phyloP scores from a whole-genome alignment of 2,329 filamentous ascomycete genomes.

The Zelopaecilomyces penicillatus region DNA sequence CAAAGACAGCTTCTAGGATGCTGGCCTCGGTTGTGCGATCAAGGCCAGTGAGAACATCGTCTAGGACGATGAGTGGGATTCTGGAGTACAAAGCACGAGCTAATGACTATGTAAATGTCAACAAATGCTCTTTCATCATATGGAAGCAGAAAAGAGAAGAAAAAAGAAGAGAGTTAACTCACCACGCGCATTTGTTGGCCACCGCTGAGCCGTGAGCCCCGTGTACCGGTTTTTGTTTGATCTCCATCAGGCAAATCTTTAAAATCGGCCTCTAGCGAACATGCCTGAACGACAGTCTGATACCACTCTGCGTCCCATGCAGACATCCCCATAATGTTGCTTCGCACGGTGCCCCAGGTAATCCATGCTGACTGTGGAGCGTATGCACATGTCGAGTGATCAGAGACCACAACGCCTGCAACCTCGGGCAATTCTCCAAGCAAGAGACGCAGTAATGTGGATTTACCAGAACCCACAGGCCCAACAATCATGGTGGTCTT shows the following conservation, averaged over 20 bases:
- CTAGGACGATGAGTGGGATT: constrained; percentile 27
- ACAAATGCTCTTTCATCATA: too few species aligned
- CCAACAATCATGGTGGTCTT: constrained; percentile 55
- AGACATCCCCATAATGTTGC: constrained; percentile 22
- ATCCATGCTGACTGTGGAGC: constrained; percentile 26
- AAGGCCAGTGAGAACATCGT: constrained; percentile 33
- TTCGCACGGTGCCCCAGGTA: constrained; percentile 19
- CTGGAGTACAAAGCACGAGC: constrained; percentile 34
- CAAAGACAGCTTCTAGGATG: constrained; percentile 33
- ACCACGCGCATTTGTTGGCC: constrained; percentile 26
- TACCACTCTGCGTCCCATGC: constrained; percentile 16
- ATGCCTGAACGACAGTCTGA: constrained; percentile 18
- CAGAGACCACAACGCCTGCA: not conserved
- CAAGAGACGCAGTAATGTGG: constrained; percentile 77
- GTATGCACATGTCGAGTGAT: constrained; percentile 24
- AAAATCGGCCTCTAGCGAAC: constrained; percentile 20
- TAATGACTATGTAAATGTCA: constrained; percentile 10
- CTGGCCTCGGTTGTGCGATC: constrained; percentile 31
- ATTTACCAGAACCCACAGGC: constrained; percentile 98
- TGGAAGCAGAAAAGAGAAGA: too few species aligned
- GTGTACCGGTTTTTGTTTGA: constrained; percentile 24
- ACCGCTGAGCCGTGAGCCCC: constrained; percentile 28
- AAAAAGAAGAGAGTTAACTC: not conserved
- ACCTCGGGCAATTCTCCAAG: constrained; percentile 14
- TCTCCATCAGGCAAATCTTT: constrained; percentile 21